Evolutionary conservation across 192 early-diverging fungal species (phyloP).

Genomic region (Coemansia sp.): DNA sequence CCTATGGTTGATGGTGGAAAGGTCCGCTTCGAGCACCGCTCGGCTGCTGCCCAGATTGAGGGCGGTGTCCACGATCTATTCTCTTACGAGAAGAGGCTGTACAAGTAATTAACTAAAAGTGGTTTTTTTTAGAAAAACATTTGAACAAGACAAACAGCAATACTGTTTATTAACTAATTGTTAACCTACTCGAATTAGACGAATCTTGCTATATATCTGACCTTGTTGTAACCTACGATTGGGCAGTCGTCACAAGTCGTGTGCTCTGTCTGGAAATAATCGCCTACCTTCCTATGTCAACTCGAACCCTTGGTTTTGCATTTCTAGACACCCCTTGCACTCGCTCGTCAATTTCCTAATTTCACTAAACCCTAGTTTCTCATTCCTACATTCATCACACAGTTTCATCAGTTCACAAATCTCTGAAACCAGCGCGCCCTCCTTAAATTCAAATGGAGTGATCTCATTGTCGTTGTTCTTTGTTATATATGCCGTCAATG

Average conservation of each 20-base stretch:
- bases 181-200: not conserved
- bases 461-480: not conserved
- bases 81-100: slow-evolving; percentile 81
- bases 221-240: not conserved
- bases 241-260: not conserved
- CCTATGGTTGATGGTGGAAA: slow-evolving; percentile 66
- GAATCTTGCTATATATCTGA: no score
- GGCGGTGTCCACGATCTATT: slow-evolving; percentile 94
- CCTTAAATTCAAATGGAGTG: not conserved
- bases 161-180: not conserved
- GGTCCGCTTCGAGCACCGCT: slow-evolving; percentile 94
- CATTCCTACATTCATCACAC: not conserved
- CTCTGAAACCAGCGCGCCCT: not conserved
- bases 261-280: not conserved
- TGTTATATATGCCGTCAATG: not conserved
- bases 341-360: no score
- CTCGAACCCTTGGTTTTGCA: not conserved
- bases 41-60: slow-evolving; percentile 92
- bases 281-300: not conserved
- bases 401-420: not conserved
- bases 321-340: no score
- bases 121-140: not conserved
- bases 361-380: no score
- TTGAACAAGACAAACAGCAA: not conserved
- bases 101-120: slow-evolving; percentile 33